phyloP scores from a whole-genome alignment of 352 stramenopile genomes.

The Pseudoperonospora humuli region DNA sequence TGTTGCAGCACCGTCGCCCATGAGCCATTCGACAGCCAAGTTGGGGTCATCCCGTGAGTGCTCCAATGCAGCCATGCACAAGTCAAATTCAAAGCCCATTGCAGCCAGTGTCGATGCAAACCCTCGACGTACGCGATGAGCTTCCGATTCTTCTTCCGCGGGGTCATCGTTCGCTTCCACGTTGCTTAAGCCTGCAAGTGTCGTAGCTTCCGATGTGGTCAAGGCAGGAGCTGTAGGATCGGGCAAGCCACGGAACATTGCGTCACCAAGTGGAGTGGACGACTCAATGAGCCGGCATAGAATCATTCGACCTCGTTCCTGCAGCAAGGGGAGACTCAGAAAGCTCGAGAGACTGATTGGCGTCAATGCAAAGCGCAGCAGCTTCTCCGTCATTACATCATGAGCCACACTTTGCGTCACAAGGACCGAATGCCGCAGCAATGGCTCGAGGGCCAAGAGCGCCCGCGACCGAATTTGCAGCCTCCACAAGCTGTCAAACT shows the following conservation, averaged over 20 bases:
- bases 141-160: slow-evolving; percentile 66
- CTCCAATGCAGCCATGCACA: slow-evolving; percentile 80
- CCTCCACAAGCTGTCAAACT: slow-evolving; percentile 74
- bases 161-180: slow-evolving; percentile 41
- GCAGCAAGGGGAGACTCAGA: slow-evolving; percentile 61
- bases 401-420: slow-evolving; percentile 33
- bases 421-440: slow-evolving; percentile 50
- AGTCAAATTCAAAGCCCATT: slow-evolving; percentile 86
- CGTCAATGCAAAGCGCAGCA: slow-evolving; percentile 54
- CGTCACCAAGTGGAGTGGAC: slow-evolving; percentile 60
- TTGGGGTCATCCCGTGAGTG: slow-evolving; percentile 80
- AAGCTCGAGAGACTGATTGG: slow-evolving; percentile 64
- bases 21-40: slow-evolving; percentile 80
- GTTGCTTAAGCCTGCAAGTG: not conserved
- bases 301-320: slow-evolving; percentile 81
- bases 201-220: slow-evolving; percentile 9
- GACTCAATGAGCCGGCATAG: slow-evolving; percentile 78
- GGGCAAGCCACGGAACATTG: slow-evolving; percentile 67
- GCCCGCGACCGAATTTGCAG: slow-evolving; percentile 82
- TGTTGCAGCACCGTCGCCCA: slow-evolving; percentile 56
- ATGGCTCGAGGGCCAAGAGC: slow-evolving; percentile 66
- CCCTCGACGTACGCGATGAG: slow-evolving; percentile 55
- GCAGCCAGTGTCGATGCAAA: slow-evolving; percentile 78
- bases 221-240: slow-evolving; percentile 43
- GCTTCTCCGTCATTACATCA: slow-evolving; percentile 33